Base-by-base conservation (phyloP, 805 yeast species). In the Jamesozyma gamospora region DNA sequence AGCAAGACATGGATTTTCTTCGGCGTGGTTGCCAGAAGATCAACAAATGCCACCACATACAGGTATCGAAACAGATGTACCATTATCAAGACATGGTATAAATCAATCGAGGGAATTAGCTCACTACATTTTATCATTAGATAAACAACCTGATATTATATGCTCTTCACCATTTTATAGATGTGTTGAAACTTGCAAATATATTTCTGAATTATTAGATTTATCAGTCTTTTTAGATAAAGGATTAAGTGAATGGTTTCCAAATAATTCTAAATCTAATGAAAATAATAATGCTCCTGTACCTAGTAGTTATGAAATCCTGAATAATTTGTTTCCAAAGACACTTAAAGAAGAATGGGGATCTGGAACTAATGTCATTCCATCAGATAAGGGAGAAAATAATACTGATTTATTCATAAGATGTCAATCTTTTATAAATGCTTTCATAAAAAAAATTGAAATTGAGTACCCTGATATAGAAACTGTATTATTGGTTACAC, bases 221-320 rank as follows among this genome's bases (percentile, higher is more conserved):
- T 49, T 82, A 28, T 74, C 76, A 11, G 72, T 88, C 10, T 69
- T 64, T 36, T 60, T 83, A 4, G 98, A 92, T 51, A 64, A 79
- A 39, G 97, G 96, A 1, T 69, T 90, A 19, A 94, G 96, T 17
- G 96, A 92, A 62, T 87, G 95, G 94, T 90, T 82, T 54, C 74
- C 75, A 50, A 75, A 74, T 15, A 95, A 50, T 66, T 21, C 8
- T 21, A 21, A 21, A 6, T 5, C 5, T 5, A 21, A 21, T 21
- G 24, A 8, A n/a, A 13, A 26, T 12, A 18, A n/a, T 13, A 65
- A 74, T 13, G 74, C 81, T 43, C 94, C 96, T 3, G 63, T 61
- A 24, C 88, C 96, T 1, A 86, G 82, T 0, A 58, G 68, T 16
- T 61, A 63, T 36, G 70, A 66, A 13, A 51, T 61, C 1, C 65